Evolutionary conservation across 2,329 filamentous ascomycete genomes (phyloP), one percentile per base, ranked within the genome.

Genomic region (Microcyclospora tardicrescens): DNA sequence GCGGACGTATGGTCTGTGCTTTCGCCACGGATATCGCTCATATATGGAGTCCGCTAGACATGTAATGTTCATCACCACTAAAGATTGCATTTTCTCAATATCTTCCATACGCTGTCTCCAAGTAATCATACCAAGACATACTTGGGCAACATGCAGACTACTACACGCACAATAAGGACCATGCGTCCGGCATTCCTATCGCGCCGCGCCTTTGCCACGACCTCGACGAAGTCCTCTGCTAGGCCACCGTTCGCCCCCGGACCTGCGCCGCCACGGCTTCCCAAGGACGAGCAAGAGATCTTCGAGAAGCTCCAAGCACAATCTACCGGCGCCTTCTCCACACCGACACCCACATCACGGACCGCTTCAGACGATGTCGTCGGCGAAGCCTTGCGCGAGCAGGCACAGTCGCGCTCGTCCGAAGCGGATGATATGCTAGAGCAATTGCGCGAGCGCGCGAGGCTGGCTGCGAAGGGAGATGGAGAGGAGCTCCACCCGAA

Each of bases 261-360:
- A 10, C 84, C 89, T 16, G 65, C 84, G 6, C 91, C 91, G 12
- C 87, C 85, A 0, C 82, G 85, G 35, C 83, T 96, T 10, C 85
- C 89, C 6, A 78, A 85, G 53, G 78, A 84, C 61, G 80, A 94
- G 51, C 87, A 95, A 67, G 84, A 86, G 58, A 75, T 93, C 48
- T 94, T 91, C 60, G 87, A 95, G 63, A 73, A 78, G 32, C 79
- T 96, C 3, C 86, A 95, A 58, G 75, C 75, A 50, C 69, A 71
- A 57, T 93, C 67, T 49, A 93, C 76, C 47, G 84, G 72, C 46
- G 91, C 64, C 45, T 95, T 75, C 64, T 91, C 67, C 65, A 91
- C 74, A 52, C 81, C 66, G 52, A 71, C 48, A 8, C 36, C 54
- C 36, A 49, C 59, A 15, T 60, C 56, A 8, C 47, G 11, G 14